Percentiles rank a stretch among this genome's conserved stretches.
Evolutionary conservation across 1,284 basidiomycete species (phyloP).

Genomic region (Pseudozyma pruni): DNA sequence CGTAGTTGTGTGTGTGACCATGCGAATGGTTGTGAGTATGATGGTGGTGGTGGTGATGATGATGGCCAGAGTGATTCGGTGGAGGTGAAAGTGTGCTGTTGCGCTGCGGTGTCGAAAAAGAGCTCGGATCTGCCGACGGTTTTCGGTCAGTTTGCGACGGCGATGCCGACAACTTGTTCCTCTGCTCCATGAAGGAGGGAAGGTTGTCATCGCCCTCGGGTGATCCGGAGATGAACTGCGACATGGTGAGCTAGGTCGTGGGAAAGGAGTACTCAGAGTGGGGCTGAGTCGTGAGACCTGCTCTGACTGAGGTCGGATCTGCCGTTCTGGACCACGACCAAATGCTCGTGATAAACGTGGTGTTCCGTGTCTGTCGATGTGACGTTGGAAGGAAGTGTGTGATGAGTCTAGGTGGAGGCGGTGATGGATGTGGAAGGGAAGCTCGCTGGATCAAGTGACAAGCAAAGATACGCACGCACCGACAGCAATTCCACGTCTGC

Average conservation of each 20-base stretch:
- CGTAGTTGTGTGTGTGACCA: conserved; percentile 1
- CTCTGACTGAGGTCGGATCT: too few species aligned
- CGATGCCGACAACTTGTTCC: conserved; percentile 4
- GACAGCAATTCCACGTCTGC: too few species aligned
- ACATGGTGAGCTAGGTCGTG: conserved; percentile 19
- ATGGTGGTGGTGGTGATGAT: conserved; percentile 4
- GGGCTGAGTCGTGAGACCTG: too few species aligned
- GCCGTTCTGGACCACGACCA: too few species aligned
- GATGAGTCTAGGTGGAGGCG: not conserved
- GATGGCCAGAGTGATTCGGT: not conserved
- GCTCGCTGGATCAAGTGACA: too few species aligned
- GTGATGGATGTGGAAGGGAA: too few species aligned
- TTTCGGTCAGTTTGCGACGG: not conserved
- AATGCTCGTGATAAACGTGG: too few species aligned
- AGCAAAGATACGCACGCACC: too few species aligned
- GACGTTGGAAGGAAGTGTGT: too few species aligned
- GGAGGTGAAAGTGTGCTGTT: conserved; percentile 18
- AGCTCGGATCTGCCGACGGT: conserved; percentile 26
- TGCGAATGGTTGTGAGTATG: conserved; percentile 9
- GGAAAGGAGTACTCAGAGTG: too few species aligned
- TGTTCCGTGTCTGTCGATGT: too few species aligned
- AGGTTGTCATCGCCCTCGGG: conserved; percentile 40
- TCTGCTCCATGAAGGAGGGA: conserved; percentile 38
- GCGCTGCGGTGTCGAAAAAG: conserved; percentile 12
- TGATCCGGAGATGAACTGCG: conserved; percentile 38